Evolutionary conservation across 352 stramenopile genomes (phyloP).

Genomic region (Globisporangium lucens): DNA sequence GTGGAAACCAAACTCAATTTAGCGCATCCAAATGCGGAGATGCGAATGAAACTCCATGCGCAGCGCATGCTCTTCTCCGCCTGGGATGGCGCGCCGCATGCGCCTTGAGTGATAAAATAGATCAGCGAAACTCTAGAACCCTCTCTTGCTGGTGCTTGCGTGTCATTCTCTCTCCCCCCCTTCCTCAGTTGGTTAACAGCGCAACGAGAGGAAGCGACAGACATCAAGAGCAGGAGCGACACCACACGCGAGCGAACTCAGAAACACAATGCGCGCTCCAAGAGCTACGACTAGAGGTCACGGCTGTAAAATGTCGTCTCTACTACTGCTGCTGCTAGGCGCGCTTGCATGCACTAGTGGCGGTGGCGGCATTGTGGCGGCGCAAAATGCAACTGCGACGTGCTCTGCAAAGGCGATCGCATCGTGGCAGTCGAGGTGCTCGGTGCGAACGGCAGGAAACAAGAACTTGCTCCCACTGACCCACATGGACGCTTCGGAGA

Average conservation of each 20-base stretch:
- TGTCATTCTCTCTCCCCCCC: neutral
- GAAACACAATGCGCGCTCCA: neutral
- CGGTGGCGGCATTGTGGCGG: neutral
- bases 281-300: neutral
- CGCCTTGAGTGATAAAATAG: neutral
- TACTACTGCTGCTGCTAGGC: neutral
- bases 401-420: slow-evolving; percentile 52
- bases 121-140: neutral
- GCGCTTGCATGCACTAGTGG: neutral
- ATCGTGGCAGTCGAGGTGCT: slow-evolving; percentile 60
- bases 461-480: slow-evolving; percentile 54
- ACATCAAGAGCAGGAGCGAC: neutral
- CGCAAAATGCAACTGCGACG: slow-evolving; percentile 22
- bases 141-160: neutral
- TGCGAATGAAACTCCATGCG: neutral
- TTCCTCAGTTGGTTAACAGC: neutral
- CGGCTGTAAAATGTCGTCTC: neutral
- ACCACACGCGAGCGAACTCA: neutral
- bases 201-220: neutral
- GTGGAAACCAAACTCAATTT: neutral
- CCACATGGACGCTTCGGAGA: slow-evolving; percentile 46
- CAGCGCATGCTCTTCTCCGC: neutral
- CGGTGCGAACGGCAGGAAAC: slow-evolving; percentile 46
- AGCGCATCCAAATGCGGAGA: slow-evolving; percentile 1
- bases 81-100: neutral